Conservation (phyloP, 805 yeast genomes). For the Saccharomyces paradoxus region DNA sequence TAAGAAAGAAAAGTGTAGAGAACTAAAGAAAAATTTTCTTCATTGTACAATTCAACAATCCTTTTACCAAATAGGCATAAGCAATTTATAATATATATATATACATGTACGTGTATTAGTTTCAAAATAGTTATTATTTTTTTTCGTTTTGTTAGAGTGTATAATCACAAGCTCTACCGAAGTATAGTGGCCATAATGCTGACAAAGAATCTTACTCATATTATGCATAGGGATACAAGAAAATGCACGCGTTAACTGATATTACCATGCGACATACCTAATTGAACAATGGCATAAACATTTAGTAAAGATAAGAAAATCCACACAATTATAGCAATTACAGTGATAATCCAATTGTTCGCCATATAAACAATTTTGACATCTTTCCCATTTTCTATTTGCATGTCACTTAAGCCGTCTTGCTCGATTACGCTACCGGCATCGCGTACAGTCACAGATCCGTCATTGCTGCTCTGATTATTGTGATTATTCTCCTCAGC, state of each 20-base stretch:
- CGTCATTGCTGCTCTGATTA: constrained; percentile 1
- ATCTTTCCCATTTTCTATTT: constrained; percentile 9
- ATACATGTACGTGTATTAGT: neutral
- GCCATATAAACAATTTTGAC: constrained; percentile 42
- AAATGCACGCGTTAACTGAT: constrained; percentile 4
- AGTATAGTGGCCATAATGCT: neutral
- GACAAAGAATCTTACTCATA: too few relatives aligned
- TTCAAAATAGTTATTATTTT: neutral
- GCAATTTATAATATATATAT: neutral
- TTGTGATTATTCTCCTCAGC: constrained; percentile 2
- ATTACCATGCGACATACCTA: constrained; percentile 26
- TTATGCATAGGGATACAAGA: too few relatives aligned
- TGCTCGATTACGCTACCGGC: constrained; percentile 5
- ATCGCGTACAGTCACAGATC: constrained; percentile 7
- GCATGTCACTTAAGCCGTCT: constrained; percentile 9
- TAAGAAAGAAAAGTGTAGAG: neutral
- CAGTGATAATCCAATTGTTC: constrained; percentile 52
- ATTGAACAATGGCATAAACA: constrained; percentile 47
- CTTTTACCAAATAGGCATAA: neutral
- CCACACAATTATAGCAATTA: constrained; percentile 55
- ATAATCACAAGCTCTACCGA: neutral
- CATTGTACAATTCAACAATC: neutral
- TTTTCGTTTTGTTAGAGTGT: neutral
- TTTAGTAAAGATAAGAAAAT: constrained; percentile 62
- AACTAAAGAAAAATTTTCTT: neutral